Evolutionary conservation across 2,329 filamentous ascomycete genomes (phyloP).

Genomic region (Zymoseptoria ardabiliae): DNA sequence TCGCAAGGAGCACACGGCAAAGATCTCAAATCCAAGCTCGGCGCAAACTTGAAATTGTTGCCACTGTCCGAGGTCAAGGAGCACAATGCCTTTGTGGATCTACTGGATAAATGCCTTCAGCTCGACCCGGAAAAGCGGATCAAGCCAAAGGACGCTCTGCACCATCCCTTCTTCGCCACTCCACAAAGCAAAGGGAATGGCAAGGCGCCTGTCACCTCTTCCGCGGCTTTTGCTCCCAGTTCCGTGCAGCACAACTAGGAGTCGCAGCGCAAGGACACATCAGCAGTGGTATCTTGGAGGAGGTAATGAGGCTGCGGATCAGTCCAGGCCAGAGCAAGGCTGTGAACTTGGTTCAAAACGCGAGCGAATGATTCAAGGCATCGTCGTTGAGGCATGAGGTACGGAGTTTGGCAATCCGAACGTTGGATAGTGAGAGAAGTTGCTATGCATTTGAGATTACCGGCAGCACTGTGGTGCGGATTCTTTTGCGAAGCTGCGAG

Average conservation of each 20-base stretch:
- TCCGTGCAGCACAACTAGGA: neutral
- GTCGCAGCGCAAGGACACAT: neutral
- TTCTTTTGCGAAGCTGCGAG: neutral
- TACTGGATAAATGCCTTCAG: constrained; percentile 79
- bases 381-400: neutral
- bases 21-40: constrained; percentile 73
- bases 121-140: constrained; percentile 91
- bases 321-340: too few relatives aligned
- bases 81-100: constrained; percentile 73
- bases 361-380: neutral
- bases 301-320: neutral
- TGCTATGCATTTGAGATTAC: neutral
- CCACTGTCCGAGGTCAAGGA: constrained; percentile 68
- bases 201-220: neutral
- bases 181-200: neutral
- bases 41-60: constrained; percentile 60
- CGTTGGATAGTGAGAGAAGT: neutral
- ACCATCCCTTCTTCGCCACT: constrained; percentile 72
- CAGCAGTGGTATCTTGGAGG: neutral
- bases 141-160: constrained; percentile 76
- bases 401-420: neutral
- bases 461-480: neutral
- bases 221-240: neutral
- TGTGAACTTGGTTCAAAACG: too few relatives aligned
- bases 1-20: constrained; percentile 54